phyloP scores from a whole-genome alignment of 768 basidiomycete species.

The Phanerodontia chrysosporium region DNA sequence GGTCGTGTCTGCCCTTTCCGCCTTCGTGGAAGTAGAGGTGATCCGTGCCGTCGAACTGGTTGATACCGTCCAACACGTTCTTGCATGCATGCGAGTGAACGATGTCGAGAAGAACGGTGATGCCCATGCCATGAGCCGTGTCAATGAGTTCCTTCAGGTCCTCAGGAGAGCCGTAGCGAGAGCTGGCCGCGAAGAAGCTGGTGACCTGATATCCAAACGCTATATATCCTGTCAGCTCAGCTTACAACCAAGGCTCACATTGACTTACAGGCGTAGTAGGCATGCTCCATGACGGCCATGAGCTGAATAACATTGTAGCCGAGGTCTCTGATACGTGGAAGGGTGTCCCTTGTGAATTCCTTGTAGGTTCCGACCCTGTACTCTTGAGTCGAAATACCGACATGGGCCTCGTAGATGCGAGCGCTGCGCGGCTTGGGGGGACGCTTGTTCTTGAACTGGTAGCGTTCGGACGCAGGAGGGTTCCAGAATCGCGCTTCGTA shows the following conservation, averaged over 20 bases:
- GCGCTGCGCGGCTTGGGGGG: slow-evolving; percentile 63
- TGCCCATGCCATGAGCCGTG: slow-evolving; percentile 88
- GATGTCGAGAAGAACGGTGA: slow-evolving; percentile 91
- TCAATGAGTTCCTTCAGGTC: slow-evolving; percentile 95
- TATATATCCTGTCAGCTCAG: slow-evolving; percentile 27
- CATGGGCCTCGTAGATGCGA: slow-evolving; percentile 96
- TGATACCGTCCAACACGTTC: slow-evolving; percentile 93
- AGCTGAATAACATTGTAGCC: slow-evolving; percentile 98
- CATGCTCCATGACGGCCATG: slow-evolving; percentile 98
- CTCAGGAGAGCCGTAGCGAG: slow-evolving; percentile 94
- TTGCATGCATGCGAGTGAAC: slow-evolving; percentile 99
- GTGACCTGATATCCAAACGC: slow-evolving; percentile 99
- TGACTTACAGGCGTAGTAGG: slow-evolving; percentile 90
- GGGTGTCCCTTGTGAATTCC: slow-evolving; percentile 82
- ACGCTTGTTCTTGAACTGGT: slow-evolving; percentile 76
- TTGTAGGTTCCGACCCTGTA: slow-evolving; percentile 89
- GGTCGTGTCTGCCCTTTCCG: slow-evolving; percentile 82
- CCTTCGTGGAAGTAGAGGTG: slow-evolving; percentile 98
- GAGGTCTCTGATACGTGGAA: slow-evolving; percentile 84
- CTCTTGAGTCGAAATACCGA: slow-evolving; percentile 92
- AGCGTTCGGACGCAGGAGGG: slow-evolving; percentile 66
- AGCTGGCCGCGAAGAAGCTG: slow-evolving; percentile 94
- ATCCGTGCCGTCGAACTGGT: slow-evolving; percentile 95
- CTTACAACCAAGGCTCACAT: not conserved
- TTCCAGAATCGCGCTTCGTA: slow-evolving; percentile 99